A percentile compares a stretch with the other conserved stretches of the same genome.
These are phyloP conservation scores for Aspergillus unguis DNA, from an alignment of 2,329 filamentous ascomycete species.

Conservation along the genomic window DNA sequence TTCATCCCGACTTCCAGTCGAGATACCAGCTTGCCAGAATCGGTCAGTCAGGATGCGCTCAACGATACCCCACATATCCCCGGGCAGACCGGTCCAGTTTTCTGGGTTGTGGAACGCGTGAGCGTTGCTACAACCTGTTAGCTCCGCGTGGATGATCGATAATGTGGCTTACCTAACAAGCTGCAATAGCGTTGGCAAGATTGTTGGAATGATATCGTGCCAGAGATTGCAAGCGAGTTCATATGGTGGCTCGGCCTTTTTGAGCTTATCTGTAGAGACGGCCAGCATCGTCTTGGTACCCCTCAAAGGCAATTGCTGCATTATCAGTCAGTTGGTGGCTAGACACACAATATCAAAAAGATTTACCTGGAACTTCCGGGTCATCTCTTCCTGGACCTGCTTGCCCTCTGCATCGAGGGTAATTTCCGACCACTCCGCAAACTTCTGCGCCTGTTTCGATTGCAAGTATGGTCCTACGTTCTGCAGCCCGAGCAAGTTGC, in stretches of 20 bases:
- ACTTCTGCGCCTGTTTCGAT: slow-evolving; percentile 66
- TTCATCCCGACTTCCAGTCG: slow-evolving; percentile 89
- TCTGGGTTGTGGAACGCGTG: slow-evolving; percentile 85
- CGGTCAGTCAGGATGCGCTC: slow-evolving; percentile 83
- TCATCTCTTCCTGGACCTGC: slow-evolving; percentile 72
- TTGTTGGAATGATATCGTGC: slow-evolving; percentile 74
- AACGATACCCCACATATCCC: slow-evolving; percentile 73
- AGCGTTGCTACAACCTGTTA: slow-evolving; percentile 60
- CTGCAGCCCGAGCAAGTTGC: slow-evolving; percentile 71
- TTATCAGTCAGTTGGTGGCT: slow-evolving; percentile 6
- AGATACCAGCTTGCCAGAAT: slow-evolving; percentile 98
- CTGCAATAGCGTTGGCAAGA: slow-evolving; percentile 81
- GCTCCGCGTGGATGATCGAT: background rate
- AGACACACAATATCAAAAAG: background rate
- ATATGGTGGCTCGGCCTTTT: slow-evolving; percentile 69
- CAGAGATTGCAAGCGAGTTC: slow-evolving; percentile 76
- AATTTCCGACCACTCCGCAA: slow-evolving; percentile 78
- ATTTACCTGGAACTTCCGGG: slow-evolving; percentile 66
- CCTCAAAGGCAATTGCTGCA: slow-evolving; percentile 71
- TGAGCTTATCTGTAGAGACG: slow-evolving; percentile 85
- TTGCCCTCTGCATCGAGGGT: slow-evolving; percentile 76
- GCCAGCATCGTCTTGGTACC: slow-evolving; percentile 89
- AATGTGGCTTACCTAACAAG: slow-evolving; percentile 61
- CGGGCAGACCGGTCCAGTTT: slow-evolving; percentile 75
- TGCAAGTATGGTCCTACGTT: slow-evolving; percentile 78